These are phyloP conservation scores for Balakata baccata DNA, from an alignment of 345 rosid genomes.

Conservation along the genomic window DNA sequence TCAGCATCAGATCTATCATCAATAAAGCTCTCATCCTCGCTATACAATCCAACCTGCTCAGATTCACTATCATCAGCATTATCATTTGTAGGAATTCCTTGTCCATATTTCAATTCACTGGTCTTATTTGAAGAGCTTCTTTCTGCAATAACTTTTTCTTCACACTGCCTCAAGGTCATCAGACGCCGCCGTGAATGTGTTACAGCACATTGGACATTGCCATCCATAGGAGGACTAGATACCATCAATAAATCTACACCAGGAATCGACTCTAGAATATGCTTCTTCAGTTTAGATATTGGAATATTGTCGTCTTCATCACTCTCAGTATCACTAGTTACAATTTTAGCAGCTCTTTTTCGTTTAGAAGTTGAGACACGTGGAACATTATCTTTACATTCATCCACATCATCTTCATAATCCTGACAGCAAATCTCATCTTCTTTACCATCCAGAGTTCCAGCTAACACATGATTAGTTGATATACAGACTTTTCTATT, in stretches of 20 bases:
- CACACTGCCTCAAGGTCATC: slow-evolving; percentile 37
- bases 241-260: slow-evolving; percentile 2
- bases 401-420: slow-evolving; percentile 37
- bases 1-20: slow-evolving; percentile 30
- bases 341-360: slow-evolving; percentile 47
- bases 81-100: slow-evolving; percentile 34
- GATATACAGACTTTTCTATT: slow-evolving; percentile 9
- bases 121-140: slow-evolving; percentile 20
- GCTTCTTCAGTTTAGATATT: slow-evolving; percentile 41
- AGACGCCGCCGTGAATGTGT: slow-evolving; percentile 37
- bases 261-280: slow-evolving; percentile 18
- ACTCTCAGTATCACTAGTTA: slow-evolving; percentile 58
- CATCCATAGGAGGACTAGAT: slow-evolving; percentile 11
- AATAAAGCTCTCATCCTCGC: slow-evolving; percentile 60
- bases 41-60: slow-evolving; percentile 38
- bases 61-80: slow-evolving; percentile 39
- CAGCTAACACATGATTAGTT: slow-evolving; percentile 11
- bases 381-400: slow-evolving; percentile 19
- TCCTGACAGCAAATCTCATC: slow-evolving; percentile 21
- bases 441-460: slow-evolving; percentile 18
- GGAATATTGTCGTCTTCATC: slow-evolving; percentile 50
- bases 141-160: slow-evolving; percentile 17
- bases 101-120: slow-evolving; percentile 18
- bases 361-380: slow-evolving; percentile 38
- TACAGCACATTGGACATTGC: slow-evolving; percentile 6